Evolutionary conservation across 108 stramenopile species (phyloP).

Genomic region (Cyclotella cryptica): DNA sequence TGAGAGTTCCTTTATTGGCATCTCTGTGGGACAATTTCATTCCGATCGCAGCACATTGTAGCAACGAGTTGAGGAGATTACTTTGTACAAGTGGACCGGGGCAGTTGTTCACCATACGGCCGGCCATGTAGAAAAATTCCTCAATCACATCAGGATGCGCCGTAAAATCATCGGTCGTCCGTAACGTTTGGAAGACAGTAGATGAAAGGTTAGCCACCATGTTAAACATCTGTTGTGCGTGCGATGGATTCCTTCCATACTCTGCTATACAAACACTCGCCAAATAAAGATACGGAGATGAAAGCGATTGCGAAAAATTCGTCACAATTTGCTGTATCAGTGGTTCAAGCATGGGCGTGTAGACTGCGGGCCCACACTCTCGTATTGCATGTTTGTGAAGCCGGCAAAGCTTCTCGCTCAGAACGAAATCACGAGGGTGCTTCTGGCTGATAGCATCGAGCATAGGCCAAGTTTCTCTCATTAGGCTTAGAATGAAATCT

Average conservation of each 20-base stretch:
- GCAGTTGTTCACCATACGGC: conserved; percentile 82
- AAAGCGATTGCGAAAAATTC: conserved; percentile 71
- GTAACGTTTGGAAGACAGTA: conserved; percentile 67
- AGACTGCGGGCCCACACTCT: conserved; percentile 71
- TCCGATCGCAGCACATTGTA: conserved; percentile 81
- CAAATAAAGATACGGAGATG: conserved; percentile 89
- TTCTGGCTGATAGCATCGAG: conserved; percentile 72
- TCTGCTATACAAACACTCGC: conserved; percentile 90
- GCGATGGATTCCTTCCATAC: conserved; percentile 70
- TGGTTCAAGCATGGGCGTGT: conserved; percentile 82
- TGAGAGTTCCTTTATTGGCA: conserved; percentile 87
- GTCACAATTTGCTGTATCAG: conserved; percentile 77
- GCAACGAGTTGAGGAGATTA: conserved; percentile 67
- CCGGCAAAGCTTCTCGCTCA: conserved; percentile 93
- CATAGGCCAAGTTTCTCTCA: conserved; percentile 83
- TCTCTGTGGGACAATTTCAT: conserved; percentile 88
- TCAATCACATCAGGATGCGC: conserved; percentile 96
- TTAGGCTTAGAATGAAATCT: conserved; percentile 83
- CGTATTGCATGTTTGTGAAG: conserved; percentile 94
- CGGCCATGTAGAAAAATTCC: conserved; percentile 94
- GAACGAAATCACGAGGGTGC: conserved; percentile 69
- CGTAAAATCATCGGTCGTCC: conserved; percentile 75
- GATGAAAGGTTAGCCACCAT: conserved; percentile 78
- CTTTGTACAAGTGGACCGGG: conserved; percentile 77
- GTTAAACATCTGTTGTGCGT: conserved; percentile 59